These are phyloP conservation scores for Deinandra increscens DNA, from an alignment of 129 eudicot genomes.

Conservation along the genomic window DNA sequence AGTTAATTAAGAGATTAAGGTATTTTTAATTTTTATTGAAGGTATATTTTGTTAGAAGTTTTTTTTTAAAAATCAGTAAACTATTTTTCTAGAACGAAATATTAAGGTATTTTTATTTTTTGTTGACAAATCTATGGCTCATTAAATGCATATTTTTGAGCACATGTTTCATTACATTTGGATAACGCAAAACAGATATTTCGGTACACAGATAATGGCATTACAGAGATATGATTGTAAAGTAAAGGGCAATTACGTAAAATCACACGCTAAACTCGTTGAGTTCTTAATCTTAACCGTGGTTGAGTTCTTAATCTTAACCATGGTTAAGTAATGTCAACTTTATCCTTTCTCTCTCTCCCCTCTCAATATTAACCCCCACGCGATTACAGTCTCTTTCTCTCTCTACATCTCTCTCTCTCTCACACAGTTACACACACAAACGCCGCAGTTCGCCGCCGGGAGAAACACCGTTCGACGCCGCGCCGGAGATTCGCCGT, in stretches of 20 bases:
- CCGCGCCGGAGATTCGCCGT: conserved; percentile 6
- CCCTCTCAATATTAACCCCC: conserved; percentile 23
- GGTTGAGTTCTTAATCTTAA: conserved; percentile 30
- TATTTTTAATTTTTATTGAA: no score
- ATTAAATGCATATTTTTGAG: conserved; percentile 2
- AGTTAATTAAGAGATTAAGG: no score
- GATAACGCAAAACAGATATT: not conserved
- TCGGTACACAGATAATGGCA: conserved; percentile 5
- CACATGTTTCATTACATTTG: not conserved
- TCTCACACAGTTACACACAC: no score
- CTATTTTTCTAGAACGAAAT: no score
- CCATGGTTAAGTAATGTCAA: conserved; percentile 38
- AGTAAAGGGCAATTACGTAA: conserved; percentile 24
- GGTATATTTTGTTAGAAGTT: no score
- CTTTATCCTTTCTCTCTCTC: conserved; percentile 40
- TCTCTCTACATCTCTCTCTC: conserved; percentile 4
- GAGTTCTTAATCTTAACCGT: conserved; percentile 35
- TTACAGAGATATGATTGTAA: not conserved
- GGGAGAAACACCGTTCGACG: not conserved
- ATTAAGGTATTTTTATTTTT: no score
- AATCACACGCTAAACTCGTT: conserved; percentile 18
- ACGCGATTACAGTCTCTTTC: conserved; percentile 17
- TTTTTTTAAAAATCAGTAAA: no score
- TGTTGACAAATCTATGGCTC: not conserved
- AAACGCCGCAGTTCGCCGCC: not conserved